Conservation (phyloP, 768 basidiomycete genomes). For the Fistulinella prunicolor region DNA sequence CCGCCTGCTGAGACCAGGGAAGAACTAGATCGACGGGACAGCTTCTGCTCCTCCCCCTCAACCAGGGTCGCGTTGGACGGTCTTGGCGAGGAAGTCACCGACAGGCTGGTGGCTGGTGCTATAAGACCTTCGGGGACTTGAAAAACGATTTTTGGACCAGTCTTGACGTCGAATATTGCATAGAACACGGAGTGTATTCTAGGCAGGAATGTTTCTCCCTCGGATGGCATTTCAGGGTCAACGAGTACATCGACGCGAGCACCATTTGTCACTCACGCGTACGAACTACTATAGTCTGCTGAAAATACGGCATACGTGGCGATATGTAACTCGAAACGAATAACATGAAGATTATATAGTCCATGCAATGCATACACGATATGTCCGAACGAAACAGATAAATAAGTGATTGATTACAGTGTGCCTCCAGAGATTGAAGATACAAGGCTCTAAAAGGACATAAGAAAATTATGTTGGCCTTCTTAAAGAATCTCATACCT, state of each 20-base stretch:
- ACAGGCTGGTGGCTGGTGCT: conserved; percentile 35
- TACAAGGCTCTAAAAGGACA: conserved; percentile 14
- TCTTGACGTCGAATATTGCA: conserved; percentile 80
- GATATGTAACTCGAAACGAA: background rate
- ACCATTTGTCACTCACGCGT: too few relatives aligned
- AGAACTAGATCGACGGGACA: conserved; percentile 52
- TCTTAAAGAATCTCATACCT: conserved; percentile 11
- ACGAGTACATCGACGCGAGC: too few relatives aligned
- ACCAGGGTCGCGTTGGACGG: conserved; percentile 29
- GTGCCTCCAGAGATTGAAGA: conserved; percentile 15
- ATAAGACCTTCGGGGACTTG: conserved; percentile 95
- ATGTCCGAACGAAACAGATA: conserved; percentile 6
- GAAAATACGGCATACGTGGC: too few relatives aligned
- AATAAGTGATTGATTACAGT: background rate
- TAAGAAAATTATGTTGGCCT: conserved; percentile 12
- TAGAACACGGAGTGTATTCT: conserved; percentile 89
- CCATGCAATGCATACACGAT: conserved; percentile 20
- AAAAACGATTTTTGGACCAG: conserved; percentile 87
- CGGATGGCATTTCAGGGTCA: conserved; percentile 35
- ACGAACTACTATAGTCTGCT: too few relatives aligned
- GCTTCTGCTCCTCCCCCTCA: conserved; percentile 35
- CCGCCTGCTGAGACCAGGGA: conserved; percentile 48
- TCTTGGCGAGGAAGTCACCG: conserved; percentile 34
- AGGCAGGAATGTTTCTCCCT: conserved; percentile 72
- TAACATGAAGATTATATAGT: conserved; percentile 7